These are phyloP conservation scores for Plenodomus biglobosus DNA, from an alignment of 2,329 filamentous ascomycete genomes.

Conservation along the genomic window DNA sequence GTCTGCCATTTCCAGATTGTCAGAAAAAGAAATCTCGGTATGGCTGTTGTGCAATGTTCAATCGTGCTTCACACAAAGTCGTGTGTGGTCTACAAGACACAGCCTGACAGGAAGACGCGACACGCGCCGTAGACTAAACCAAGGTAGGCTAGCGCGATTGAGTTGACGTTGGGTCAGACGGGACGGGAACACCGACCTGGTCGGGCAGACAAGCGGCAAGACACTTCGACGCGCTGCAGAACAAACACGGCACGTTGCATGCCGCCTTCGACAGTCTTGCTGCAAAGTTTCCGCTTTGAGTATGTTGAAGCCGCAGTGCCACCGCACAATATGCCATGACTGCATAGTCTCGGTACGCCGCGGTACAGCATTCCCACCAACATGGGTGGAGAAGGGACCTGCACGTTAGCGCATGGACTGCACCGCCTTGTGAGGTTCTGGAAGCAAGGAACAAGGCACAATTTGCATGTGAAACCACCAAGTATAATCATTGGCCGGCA, in stretches of 20 bases:
- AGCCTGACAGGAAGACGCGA: conserved; percentile 18
- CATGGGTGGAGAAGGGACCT: background rate
- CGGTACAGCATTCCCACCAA: background rate
- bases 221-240: conserved; percentile 1
- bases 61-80: background rate
- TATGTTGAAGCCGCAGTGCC: conserved; percentile 2
- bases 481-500: too few species aligned
- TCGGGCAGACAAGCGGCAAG: conserved; percentile 3
- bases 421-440: background rate
- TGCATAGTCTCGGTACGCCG: background rate
- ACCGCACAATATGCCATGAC: conserved; percentile 4
- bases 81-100: too few species aligned
- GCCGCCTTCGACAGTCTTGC: conserved; percentile 15
- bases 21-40: too few species aligned
- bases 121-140: background rate
- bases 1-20: conserved; percentile 26
- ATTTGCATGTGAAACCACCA: background rate
- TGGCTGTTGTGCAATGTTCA: background rate
- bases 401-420: background rate
- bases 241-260: conserved; percentile 27
- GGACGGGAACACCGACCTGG: conserved; percentile 1
- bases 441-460: background rate
- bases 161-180: conserved; percentile 1
- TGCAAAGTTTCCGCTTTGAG: conserved; percentile 16
- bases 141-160: background rate